Evolutionary conservation across 768 basidiomycete genomes (phyloP), one percentile per base, ranked within the genome.

Genomic region (Russula griseocarnosa): DNA sequence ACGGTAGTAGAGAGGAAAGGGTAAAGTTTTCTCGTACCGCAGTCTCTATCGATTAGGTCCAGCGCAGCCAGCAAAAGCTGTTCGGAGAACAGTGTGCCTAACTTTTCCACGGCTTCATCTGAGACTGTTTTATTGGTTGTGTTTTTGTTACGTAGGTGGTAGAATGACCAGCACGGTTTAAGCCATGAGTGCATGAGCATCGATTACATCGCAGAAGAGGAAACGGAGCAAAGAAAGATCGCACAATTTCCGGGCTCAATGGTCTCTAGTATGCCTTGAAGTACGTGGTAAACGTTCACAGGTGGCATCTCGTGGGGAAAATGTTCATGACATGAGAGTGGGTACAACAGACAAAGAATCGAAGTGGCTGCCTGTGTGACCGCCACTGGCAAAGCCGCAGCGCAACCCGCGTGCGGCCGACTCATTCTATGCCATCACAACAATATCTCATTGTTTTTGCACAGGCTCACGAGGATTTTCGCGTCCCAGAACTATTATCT

Each of bases 401-500:
- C 28, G 28, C 40, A 18, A 40, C 16, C 40, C 40, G 18, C 36
- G 36, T 5, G 38, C 18, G 40, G 14, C 14, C n/a, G 10, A 46
- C n/a, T 22, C n/a, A 9, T 22, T 2, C 3, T 42, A 57, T 64
- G 66, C 47, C 58, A 36, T 16, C 26, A 40, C 57, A 40, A 51
- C 58, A 76, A 50, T 86, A 84, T 67, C 80, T 94, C 60, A 75
- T 95, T 58, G 80, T 88, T 50, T 91, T 94, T 74, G 91, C 92
- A 2, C 90, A 90, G 73, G 82, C 80, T 6, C 92, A 96, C 72
- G 78, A 82, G 40, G 87, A 91, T 40, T 96, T 96, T 71, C 80
- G 94, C 28, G 73, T 95, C 14, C 93, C 94, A 38, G 92, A 94
- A 72, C 81, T 97, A 0, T 73, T 76, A 34, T 94, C 93, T 4